Base-by-base conservation (phyloP, 768 basidiomycete genomes). In the Leccinum rimulosum region DNA sequence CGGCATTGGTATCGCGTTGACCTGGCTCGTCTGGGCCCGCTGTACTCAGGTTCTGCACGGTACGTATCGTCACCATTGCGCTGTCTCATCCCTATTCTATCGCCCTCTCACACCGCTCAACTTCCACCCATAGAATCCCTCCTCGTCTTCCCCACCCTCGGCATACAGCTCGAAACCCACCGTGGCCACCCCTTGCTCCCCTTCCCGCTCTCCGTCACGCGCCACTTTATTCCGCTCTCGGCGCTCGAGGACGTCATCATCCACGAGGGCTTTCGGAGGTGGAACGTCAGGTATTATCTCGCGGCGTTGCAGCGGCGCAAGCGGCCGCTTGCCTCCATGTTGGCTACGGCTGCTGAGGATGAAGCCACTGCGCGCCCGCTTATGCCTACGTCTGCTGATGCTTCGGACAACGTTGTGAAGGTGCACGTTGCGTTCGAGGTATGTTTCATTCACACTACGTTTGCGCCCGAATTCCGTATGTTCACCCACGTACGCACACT, bases 111-210 rank as follows among this genome's bases (percentile, higher is more conserved):
- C 0, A 5, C 40, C 25, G 4, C 17, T 10, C n/a, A 7, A 36
- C 35, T 15, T 17, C 14, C 54, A 19, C 43, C 4, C 27, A n/a
- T 56, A 92, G 91, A 93, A 74, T 90, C 88, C 19, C 74, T 92
- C 4, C 71, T 91, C 47, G 76, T 88, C 38, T 69, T 91, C 49
- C 85, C 86, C 8, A 75, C 78, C 1, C 83, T 88, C 55, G 91
- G 91, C 11, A 75, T 93, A 45, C 91, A 93, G 66, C 72, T 93
- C 3, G 89, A 92, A 70, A 86, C 84, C 0, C 83, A 84, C 70
- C 76, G 81, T 55, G 91, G 89, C 1, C 68, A 86, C 33, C 80
- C 80, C 10, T 68, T 71, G 14, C 19, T 73, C 4, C 59, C 65
- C 8, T 43, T n/a, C 1, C 67, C 74, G 15, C 58, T 76, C 15